Percentiles rank a stretch among this genome's conserved stretches.
Evolutionary conservation across 2,329 filamentous ascomycete genomes (phyloP).

Genomic region (Xylaria sp.): DNA sequence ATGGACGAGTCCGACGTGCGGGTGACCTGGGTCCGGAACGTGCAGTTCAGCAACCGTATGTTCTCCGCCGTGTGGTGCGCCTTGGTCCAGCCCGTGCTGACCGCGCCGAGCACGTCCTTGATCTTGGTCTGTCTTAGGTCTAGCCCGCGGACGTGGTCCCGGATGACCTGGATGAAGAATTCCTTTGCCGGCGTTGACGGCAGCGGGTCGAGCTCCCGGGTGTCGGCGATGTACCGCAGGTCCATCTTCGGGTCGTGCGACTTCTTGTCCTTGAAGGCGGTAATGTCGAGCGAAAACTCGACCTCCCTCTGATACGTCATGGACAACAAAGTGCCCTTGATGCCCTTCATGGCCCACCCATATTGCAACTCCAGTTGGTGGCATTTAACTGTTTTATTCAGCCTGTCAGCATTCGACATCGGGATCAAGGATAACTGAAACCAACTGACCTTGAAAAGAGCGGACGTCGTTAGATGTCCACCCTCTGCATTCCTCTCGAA

Average conservation of each 20-base stretch:
- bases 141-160: conserved; percentile 66
- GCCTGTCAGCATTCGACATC: conserved; percentile 40
- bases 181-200: conserved; percentile 68
- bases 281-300: conserved; percentile 71
- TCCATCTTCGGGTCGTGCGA: conserved; percentile 61
- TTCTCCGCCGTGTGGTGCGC: conserved; percentile 62
- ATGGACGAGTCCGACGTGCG: conserved; percentile 69
- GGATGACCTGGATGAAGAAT: conserved; percentile 75
- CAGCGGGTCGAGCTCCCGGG: conserved; percentile 53
- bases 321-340: conserved; percentile 64
- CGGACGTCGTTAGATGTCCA: conserved; percentile 85
- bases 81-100: conserved; percentile 68
- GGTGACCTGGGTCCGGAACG: conserved; percentile 65
- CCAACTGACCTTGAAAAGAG: conserved; percentile 70
- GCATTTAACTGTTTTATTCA: conserved; percentile 61
- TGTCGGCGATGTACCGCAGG: conserved; percentile 69
- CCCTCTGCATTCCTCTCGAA: conserved; percentile 85
- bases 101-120: conserved; percentile 58
- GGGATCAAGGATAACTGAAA: neutral
- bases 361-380: conserved; percentile 65
- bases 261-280: conserved; percentile 56
- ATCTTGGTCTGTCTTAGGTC: conserved; percentile 60
- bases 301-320: conserved; percentile 75
- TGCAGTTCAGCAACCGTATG: conserved; percentile 62
- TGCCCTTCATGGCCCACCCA: conserved; percentile 73